These are phyloP conservation scores for Pyrus pyrifolia DNA, from an alignment of 306 rosid genomes.

Conservation along the genomic window DNA sequence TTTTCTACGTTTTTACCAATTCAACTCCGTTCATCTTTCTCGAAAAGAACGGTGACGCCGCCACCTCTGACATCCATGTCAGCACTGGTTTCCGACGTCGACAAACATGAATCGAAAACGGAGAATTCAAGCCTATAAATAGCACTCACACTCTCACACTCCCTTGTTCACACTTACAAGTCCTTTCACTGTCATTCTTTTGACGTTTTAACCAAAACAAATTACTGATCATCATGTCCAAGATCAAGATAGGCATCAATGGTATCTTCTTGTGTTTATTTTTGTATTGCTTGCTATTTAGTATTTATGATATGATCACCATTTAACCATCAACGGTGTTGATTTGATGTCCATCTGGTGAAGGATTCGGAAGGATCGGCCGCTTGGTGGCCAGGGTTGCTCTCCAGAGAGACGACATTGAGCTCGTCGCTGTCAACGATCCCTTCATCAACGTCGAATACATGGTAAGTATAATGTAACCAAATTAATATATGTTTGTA, in stretches of 20 bases:
- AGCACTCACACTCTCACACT: background rate
- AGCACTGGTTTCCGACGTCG: background rate
- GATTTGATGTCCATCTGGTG: background rate
- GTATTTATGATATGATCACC: background rate
- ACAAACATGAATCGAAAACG: background rate
- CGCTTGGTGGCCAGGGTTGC: slow-evolving; percentile 68
- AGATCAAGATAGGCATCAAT: slow-evolving; percentile 77
- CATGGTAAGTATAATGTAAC: slow-evolving; percentile 28
- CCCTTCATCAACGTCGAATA: slow-evolving; percentile 49
- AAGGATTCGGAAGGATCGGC: slow-evolving; percentile 67
- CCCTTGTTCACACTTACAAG: background rate
- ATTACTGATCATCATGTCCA: slow-evolving; percentile 35
- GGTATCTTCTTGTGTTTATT: slow-evolving; percentile 33
- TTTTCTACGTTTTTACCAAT: background rate
- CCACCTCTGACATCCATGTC: background rate
- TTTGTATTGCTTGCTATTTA: background rate
- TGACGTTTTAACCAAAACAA: too few species aligned
- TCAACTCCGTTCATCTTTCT: slow-evolving; percentile 4
- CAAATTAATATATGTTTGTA: too few species aligned
- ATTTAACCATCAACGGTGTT: background rate
- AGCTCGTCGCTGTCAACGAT: slow-evolving; percentile 62
- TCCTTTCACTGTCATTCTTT: background rate
- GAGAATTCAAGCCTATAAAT: background rate
- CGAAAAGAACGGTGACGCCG: background rate
- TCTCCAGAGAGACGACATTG: slow-evolving; percentile 52